Conservation (phyloP, 2,329 filamentous ascomycete genomes). For the Penicillium brasilianum region DNA sequence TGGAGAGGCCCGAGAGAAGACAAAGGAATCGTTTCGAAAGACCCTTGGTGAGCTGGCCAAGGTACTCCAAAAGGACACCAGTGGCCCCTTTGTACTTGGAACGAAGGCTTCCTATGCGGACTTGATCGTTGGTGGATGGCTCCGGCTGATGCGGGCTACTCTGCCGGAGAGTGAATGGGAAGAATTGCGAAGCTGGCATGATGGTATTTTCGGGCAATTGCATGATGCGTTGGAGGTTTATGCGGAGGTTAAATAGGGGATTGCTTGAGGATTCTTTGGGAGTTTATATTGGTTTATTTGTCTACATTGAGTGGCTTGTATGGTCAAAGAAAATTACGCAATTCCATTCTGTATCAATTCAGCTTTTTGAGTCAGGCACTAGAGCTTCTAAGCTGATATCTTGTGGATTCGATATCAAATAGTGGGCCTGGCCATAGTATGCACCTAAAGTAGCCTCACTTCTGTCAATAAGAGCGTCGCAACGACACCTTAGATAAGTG, state of each 20-base stretch:
- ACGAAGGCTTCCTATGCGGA: constrained; percentile 58
- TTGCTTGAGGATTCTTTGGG: background rate
- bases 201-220: constrained; percentile 56
- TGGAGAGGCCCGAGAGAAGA: constrained; percentile 48
- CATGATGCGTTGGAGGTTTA: constrained; percentile 53
- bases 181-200: constrained; percentile 55
- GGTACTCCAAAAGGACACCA: constrained; percentile 46
- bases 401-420: too few relatives aligned
- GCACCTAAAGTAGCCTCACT: too few relatives aligned
- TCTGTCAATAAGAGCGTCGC: too few relatives aligned
- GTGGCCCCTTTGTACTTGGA: constrained; percentile 58
- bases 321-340: background rate
- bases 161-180: constrained; percentile 56
- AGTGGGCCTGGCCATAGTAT: too few relatives aligned
- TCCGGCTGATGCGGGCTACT: constrained; percentile 52
- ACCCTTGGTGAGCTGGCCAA: constrained; percentile 51
- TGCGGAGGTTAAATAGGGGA: constrained; percentile 39
- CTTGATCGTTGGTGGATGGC: constrained; percentile 62
- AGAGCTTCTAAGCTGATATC: too few relatives aligned
- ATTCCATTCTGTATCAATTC: too few relatives aligned
- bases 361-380: too few relatives aligned
- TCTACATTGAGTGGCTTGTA: too few relatives aligned
- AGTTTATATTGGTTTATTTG: too few relatives aligned
- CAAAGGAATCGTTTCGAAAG: constrained; percentile 48
- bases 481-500: too few relatives aligned